These are phyloP conservation scores for Talaromyces funiculosus DNA, from an alignment of 2,329 filamentous ascomycete genomes.

Conservation along the genomic window DNA sequence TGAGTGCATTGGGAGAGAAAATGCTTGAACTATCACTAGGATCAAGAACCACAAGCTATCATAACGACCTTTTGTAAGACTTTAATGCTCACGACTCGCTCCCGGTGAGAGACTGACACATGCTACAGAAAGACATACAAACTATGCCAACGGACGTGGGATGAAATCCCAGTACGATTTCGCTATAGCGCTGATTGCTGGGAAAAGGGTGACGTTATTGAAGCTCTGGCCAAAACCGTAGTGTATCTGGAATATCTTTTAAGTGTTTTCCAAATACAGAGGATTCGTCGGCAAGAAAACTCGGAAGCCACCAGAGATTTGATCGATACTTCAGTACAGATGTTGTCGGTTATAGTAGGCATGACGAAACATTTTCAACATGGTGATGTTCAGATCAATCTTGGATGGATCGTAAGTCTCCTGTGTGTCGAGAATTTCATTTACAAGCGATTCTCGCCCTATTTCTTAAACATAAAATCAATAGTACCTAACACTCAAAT, in stretches of 20 bases:
- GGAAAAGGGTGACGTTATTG: conserved; percentile 12
- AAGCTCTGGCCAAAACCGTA: conserved; percentile 14
- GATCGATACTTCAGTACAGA: conserved; percentile 20
- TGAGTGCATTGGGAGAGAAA: conserved; percentile 19
- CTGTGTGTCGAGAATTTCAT: not conserved
- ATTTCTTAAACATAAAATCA: not conserved
- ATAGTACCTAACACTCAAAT: not conserved
- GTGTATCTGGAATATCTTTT: conserved; percentile 20
- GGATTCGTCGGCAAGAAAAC: conserved; percentile 19
- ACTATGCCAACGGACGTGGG: conserved; percentile 17
- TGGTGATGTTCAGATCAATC: conserved; percentile 13
- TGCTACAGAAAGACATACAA: conserved; percentile 12
- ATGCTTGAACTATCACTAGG: conserved; percentile 20
- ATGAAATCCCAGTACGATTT: conserved; percentile 18
- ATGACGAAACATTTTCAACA: conserved; percentile 16
- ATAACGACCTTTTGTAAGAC: conserved; percentile 10
- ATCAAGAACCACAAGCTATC: not conserved
- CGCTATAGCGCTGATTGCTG: conserved; percentile 18
- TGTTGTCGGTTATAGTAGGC: conserved; percentile 19
- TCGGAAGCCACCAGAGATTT: conserved; percentile 16
- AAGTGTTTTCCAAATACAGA: conserved; percentile 20
- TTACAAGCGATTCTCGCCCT: not conserved
- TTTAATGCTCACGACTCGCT: not conserved
- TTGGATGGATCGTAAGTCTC: conserved; percentile 20
- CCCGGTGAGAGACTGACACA: not conserved